phyloP scores from a whole-genome alignment of 140 eudicot genomes.

The Bidens hawaiensis region DNA sequence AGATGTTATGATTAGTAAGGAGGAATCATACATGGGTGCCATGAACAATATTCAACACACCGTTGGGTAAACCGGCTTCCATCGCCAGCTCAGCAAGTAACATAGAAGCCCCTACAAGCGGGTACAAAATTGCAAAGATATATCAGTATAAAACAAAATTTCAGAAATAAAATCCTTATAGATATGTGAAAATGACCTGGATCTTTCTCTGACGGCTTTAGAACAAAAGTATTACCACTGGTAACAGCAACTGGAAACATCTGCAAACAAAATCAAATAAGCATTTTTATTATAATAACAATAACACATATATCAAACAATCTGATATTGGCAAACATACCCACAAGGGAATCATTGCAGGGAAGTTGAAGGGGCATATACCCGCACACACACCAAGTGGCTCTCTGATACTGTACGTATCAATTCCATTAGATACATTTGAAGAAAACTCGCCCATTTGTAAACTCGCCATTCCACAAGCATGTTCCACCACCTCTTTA shows the following conservation, averaged over 20 bases:
- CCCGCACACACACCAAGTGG: slow-evolving; percentile 99
- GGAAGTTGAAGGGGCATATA: slow-evolving; percentile 93
- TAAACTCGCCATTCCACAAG: slow-evolving; percentile 85
- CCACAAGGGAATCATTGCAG: slow-evolving; percentile 99
- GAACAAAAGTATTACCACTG: slow-evolving; percentile 78
- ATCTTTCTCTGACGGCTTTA: slow-evolving; percentile 97
- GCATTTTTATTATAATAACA: no score
- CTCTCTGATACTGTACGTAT: slow-evolving; percentile 88
- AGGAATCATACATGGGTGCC: slow-evolving; percentile 72
- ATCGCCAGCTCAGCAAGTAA: slow-evolving; percentile 91
- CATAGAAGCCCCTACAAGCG: slow-evolving; percentile 74
- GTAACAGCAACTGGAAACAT: slow-evolving; percentile 98
- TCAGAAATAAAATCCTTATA: no score
- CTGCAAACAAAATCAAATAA: slow-evolving; percentile 40
- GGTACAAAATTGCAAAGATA: not conserved
- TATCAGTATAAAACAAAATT: not conserved
- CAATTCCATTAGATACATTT: slow-evolving; percentile 73
- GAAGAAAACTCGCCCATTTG: slow-evolving; percentile 89
- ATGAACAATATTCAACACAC: slow-evolving; percentile 87
- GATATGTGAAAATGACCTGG: slow-evolving; percentile 72
- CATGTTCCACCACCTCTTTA: slow-evolving; percentile 97
- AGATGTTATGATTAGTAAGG: not conserved
- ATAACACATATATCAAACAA: no score
- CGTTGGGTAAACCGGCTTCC: slow-evolving; percentile 96
- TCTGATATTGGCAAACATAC: slow-evolving; percentile 37